Base-by-base conservation (phyloP, 306 rosid genomes). In the Inga laurina region DNA sequence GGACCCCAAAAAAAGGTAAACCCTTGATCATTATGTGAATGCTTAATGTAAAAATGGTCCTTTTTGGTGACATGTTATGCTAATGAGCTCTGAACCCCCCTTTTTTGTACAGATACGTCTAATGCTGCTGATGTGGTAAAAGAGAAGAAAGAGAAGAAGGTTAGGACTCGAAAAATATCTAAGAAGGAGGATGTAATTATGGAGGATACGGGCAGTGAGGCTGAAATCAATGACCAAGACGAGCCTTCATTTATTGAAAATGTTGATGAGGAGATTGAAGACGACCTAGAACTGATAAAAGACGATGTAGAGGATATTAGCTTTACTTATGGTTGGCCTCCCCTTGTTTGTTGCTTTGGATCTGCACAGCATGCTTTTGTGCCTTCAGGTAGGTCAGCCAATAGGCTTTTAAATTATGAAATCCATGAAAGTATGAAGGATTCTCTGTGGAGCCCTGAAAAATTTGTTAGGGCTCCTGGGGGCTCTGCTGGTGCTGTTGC, bases 281-380 rank as follows among this genome's bases (percentile, higher is more conserved):
- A 74, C n/a, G 92, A 88, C 44, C 70, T 84, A 27, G 93, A 91
- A 43, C 70, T 86, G 32, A 54, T 84, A 81, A 88, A 85, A 46
- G 89, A 88, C 72, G 97, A 84, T 46, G 98, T 90, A 78, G 99
- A 96, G 79, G 98, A 96, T 79, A 86, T 90, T 76, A 93, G 98
- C 70, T 77, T 44, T 70, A 86, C 97, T 13, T 93, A 93, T 66
- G 91, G 93, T 70, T 96, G 98, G 99, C 99, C 99, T 79, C 98
- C 98, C 45, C 99, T 96, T 82, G 97, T 96, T 51, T 96, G 99
- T 84, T 96, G 99, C 90, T 93, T 96, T 66, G 99, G 99, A 81
- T 91, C 98, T 37, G 97, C 92, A 7, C 99, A 92, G 37, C 94
- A 96, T 86, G 92, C 93, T 71, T 96, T 96, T 79, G 97, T 96